Percentiles rank a stretch among this genome's conserved stretches.
phyloP scores from a whole-genome alignment of 345 rosid species.

The Ceriops zippeliana region DNA sequence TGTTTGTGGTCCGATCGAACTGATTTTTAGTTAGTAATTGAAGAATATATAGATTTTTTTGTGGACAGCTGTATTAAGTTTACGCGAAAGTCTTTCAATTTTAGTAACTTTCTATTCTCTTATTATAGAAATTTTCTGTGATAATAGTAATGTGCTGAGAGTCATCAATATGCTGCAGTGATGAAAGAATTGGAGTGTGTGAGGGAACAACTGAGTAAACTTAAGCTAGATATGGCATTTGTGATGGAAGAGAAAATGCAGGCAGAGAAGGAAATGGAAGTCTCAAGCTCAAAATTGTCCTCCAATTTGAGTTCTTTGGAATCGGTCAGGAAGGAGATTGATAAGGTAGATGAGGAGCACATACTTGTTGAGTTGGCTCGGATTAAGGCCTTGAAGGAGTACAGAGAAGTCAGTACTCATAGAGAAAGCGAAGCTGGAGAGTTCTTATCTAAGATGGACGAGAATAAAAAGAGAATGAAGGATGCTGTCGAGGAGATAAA shows the following conservation, averaged over 20 bases:
- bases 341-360: constrained; percentile 69
- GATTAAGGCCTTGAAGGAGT: constrained; percentile 76
- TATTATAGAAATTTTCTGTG: too few relatives aligned
- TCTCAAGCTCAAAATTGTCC: constrained; percentile 23
- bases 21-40: too few relatives aligned
- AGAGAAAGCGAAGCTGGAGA: constrained; percentile 41
- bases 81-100: too few relatives aligned
- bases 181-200: constrained; percentile 51
- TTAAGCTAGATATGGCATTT: constrained; percentile 71
- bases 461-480: constrained; percentile 31
- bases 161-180: constrained; percentile 34
- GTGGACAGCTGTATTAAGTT: too few relatives aligned
- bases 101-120: too few relatives aligned
- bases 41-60: too few relatives aligned
- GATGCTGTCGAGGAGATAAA: constrained; percentile 46
- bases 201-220: constrained; percentile 60
- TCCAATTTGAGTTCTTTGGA: constrained; percentile 34
- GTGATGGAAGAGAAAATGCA: constrained; percentile 48
- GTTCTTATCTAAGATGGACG: constrained; percentile 30
- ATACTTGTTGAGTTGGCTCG: constrained; percentile 71
- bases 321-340: constrained; percentile 59
- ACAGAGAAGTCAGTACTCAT: constrained; percentile 44
- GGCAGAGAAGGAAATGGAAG: constrained; percentile 47
- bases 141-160: too few relatives aligned
- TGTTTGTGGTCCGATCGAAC: too few relatives aligned